phyloP scores from a whole-genome alignment of 768 basidiomycete genomes.

The Hydnomerulius pinastri region DNA sequence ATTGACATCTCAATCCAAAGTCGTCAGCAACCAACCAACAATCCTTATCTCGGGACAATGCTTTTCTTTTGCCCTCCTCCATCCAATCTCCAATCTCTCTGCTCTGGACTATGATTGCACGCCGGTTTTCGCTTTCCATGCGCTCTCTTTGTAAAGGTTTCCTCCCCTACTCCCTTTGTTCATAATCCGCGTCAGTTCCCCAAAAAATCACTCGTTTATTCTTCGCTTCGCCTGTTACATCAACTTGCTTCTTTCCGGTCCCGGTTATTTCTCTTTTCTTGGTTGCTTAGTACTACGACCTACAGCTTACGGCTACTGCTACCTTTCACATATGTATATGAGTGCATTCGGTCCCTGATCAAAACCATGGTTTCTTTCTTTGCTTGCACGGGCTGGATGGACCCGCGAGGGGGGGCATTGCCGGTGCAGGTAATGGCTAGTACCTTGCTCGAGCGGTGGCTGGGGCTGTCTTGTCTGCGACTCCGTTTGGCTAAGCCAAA shows the following conservation, averaged over 20 bases:
- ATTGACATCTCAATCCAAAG: conserved; percentile 14
- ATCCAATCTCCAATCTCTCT: conserved; percentile 13
- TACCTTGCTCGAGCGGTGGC: too few relatives aligned
- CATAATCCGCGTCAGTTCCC: conserved; percentile 6
- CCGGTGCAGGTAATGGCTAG: too few relatives aligned
- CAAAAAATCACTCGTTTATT: conserved; percentile 11
- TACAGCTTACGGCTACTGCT: conserved; percentile 13
- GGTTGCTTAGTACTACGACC: conserved; percentile 19
- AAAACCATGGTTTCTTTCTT: too few relatives aligned
- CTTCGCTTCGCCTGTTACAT: conserved; percentile 9
- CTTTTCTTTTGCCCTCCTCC: conserved; percentile 14
- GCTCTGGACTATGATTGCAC: conserved; percentile 32
- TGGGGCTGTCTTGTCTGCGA: too few relatives aligned
- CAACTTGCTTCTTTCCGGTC: too few relatives aligned
- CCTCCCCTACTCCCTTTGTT: neutral
- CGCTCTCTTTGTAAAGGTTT: conserved; percentile 14
- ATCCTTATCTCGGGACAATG: conserved; percentile 30
- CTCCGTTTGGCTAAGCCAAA: too few relatives aligned
- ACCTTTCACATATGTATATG: conserved; percentile 27
- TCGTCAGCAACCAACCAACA: conserved; percentile 17
- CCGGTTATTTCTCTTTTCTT: conserved; percentile 19
- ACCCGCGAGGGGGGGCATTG: too few relatives aligned
- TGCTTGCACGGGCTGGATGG: too few relatives aligned
- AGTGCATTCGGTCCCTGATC: conserved; percentile 17
- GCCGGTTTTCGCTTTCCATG: conserved; percentile 9